phyloP scores from a whole-genome alignment of 306 rosid species.

The Delonix regia region DNA sequence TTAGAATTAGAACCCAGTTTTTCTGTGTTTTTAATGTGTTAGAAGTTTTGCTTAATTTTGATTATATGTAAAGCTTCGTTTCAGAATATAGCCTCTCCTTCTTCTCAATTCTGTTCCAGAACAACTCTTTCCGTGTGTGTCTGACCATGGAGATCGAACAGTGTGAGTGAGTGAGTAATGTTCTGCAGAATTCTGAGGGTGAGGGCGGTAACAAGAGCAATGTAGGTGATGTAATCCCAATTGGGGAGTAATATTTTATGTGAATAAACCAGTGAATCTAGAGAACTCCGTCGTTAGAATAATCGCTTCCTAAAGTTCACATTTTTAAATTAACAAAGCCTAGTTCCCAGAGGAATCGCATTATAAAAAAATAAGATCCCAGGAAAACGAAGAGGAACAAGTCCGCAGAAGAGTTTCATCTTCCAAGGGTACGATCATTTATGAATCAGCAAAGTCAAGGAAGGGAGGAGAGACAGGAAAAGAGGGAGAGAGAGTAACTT shows the following conservation, averaged over 20 bases:
- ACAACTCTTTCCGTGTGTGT: neutral
- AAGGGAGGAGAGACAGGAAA: neutral
- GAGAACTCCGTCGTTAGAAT: neutral
- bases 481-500: neutral
- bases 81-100: neutral
- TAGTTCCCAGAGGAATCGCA: neutral
- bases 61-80: neutral
- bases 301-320: neutral
- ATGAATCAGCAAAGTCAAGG: neutral
- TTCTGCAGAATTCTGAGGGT: neutral
- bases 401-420: neutral
- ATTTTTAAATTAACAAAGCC: neutral
- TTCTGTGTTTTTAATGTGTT: neutral
- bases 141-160: neutral
- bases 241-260: neutral
- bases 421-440: neutral
- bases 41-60: too few relatives aligned
- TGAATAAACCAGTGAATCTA: conserved; percentile 3
- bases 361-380: neutral
- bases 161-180: neutral
- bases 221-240: neutral
- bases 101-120: neutral
- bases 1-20: neutral
- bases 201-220: conserved; percentile 17
- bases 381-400: neutral